These are phyloP conservation scores for Emmonsia crescens DNA, from an alignment of 2,329 filamentous ascomycete genomes.

Conservation along the genomic window DNA sequence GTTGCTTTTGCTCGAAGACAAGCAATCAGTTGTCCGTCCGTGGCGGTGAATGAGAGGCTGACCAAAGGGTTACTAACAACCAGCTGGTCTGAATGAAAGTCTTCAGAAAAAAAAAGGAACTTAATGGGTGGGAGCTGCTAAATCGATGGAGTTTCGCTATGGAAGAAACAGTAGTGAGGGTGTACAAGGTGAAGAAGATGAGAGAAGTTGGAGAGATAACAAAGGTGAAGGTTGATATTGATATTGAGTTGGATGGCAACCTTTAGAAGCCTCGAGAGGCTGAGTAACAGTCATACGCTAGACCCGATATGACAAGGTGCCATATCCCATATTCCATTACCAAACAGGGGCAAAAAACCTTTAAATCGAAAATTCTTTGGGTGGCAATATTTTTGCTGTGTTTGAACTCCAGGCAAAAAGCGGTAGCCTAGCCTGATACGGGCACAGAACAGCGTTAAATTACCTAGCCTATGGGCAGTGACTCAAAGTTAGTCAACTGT, in stretches of 20 bases:
- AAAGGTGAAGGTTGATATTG: neutral
- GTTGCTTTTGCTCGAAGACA: neutral
- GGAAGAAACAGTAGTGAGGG: neutral
- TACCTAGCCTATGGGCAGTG: no score
- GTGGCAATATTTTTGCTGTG: no score
- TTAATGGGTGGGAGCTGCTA: neutral
- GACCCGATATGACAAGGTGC: neutral
- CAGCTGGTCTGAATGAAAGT: neutral
- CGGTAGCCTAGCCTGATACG: no score
- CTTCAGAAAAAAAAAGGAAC: neutral
- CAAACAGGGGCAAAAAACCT: neutral
- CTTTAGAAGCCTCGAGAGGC: slow-evolving; percentile 2
- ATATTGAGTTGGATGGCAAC: neutral
- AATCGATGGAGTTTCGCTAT: neutral
- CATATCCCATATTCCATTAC: neutral
- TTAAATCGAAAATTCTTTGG: no score
- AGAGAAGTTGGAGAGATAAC: neutral
- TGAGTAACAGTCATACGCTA: slow-evolving; percentile 1
- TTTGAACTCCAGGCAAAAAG: no score
- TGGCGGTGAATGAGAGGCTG: neutral
- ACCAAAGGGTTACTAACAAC: neutral
- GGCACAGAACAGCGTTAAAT: no score
- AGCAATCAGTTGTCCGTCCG: neutral
- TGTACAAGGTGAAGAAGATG: neutral
- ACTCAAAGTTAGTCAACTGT: neutral